These are phyloP conservation scores for Bipolaris zeicola DNA, from an alignment of 2,329 filamentous ascomycete genomes.

Conservation along the genomic window DNA sequence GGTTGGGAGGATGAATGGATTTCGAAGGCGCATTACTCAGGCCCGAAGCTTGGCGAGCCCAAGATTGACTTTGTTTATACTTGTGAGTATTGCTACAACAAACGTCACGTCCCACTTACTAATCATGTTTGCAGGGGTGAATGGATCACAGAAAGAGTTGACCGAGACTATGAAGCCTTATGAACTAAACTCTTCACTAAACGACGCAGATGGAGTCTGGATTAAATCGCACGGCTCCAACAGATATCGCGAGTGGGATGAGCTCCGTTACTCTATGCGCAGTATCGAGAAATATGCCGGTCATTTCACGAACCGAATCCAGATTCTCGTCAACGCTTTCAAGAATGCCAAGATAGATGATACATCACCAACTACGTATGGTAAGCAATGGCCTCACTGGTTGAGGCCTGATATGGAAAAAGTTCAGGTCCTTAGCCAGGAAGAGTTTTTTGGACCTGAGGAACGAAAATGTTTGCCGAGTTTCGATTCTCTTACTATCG, in stretches of 20 bases:
- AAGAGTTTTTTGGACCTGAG: slow-evolving; percentile 51
- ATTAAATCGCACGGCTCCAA: slow-evolving; percentile 51
- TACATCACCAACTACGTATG: slow-evolving; percentile 14
- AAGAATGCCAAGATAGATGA: slow-evolving; percentile 14
- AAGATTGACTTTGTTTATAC: slow-evolving; percentile 51
- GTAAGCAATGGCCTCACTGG: slow-evolving; percentile 49
- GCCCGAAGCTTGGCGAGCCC: slow-evolving; percentile 44
- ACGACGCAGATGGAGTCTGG: slow-evolving; percentile 51
- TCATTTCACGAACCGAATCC: slow-evolving; percentile 52
- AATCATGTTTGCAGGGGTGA: slow-evolving; percentile 51
- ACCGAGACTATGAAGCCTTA: slow-evolving; percentile 46
- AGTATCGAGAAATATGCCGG: slow-evolving; percentile 52
- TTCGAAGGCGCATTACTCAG: slow-evolving; percentile 43
- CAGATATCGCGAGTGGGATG: slow-evolving; percentile 54
- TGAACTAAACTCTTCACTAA: slow-evolving; percentile 50
- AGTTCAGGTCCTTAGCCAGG: slow-evolving; percentile 50
- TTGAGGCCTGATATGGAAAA: slow-evolving; percentile 42
- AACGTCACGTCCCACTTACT: neutral
- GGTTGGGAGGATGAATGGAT: slow-evolving; percentile 55
- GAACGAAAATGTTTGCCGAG: slow-evolving; percentile 51
- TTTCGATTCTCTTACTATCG: slow-evolving; percentile 53
- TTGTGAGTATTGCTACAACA: neutral
- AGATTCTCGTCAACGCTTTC: slow-evolving; percentile 53
- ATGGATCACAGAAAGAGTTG: slow-evolving; percentile 51
- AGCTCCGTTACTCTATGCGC: slow-evolving; percentile 53